phyloP scores from a whole-genome alignment of 2,329 filamentous ascomycete genomes.

The Diplocarpon rosae region DNA sequence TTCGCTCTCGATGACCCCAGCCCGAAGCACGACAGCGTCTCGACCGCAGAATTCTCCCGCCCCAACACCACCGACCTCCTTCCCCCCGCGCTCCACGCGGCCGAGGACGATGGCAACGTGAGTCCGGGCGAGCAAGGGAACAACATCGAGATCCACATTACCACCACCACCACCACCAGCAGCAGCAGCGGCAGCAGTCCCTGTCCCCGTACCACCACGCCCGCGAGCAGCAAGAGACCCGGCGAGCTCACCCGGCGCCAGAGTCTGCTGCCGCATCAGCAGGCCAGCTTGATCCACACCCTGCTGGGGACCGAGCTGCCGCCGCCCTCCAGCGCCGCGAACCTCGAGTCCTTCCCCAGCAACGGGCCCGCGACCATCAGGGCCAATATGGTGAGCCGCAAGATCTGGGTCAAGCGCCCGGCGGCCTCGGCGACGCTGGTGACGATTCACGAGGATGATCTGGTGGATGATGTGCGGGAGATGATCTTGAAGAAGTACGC shows the following conservation, averaged over 20 bases:
- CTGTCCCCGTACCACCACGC: background rate
- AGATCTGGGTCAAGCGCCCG: conserved; percentile 90
- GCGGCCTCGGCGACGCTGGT: conserved; percentile 80
- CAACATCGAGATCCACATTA: background rate
- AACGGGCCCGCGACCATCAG: conserved; percentile 24
- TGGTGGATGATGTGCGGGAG: conserved; percentile 91
- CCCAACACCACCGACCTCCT: no score
- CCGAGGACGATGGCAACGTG: no score
- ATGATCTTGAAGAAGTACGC: conserved; percentile 87
- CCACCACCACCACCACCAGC: background rate
- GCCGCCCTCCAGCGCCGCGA: conserved; percentile 26
- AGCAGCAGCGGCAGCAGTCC: background rate
- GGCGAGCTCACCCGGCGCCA: conserved; percentile 27
- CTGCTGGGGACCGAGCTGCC: conserved; percentile 36
- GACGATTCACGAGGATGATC: conserved; percentile 72
- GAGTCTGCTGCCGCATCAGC: conserved; percentile 35
- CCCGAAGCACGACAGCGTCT: no score
- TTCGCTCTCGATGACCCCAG: no score
- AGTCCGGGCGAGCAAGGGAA: no score
- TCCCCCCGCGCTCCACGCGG: no score
- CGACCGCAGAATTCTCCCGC: no score
- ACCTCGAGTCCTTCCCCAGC: conserved; percentile 25
- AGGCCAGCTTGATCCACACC: conserved; percentile 38
- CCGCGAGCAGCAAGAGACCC: conserved; percentile 15
- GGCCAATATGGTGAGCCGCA: conserved; percentile 51